Base-by-base conservation (phyloP, 1,139 yeast genomes). In the Magnusiomyces magnusii region DNA sequence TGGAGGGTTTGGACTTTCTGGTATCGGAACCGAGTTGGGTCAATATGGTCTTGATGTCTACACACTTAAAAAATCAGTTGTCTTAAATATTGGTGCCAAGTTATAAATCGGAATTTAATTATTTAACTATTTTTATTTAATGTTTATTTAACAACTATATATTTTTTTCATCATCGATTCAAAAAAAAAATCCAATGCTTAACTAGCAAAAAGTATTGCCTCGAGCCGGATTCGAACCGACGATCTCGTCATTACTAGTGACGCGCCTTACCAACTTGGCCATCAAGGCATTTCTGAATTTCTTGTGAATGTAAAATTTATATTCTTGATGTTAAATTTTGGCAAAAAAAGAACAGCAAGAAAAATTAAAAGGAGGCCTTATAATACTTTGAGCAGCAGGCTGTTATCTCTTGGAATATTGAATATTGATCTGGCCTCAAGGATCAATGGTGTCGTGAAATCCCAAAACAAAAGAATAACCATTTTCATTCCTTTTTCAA, bases 21-120 rank as follows among this genome's bases (percentile, higher is more conserved):
- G 97, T 66, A 80, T 87, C 64, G 96, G 96, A 60, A 82, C 95
- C 71, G 97, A 90, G 75, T 79, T 90, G 66, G 96, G 96, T 60
- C 86, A 86, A 70, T 84, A 85, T 68, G 97, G 96, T 62, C 78
- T 90, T 60, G 78, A 80, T 60, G 80, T 83, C 64, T 90, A 89
- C 75, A 84, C 95, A 44, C 89, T 86, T 70, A 83, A 85, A 60
- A 90, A 90, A 77, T 86, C 95, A 25, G 81, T 88, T 58, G 92
- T 86, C 67, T 82, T 87, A 55, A 68, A 68, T 63, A 55, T 69
- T 52, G 70, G 69, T 53, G 63, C 56, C 57, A 60, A 61, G 57
- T 57, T 66, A 57, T 66, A 64, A 36, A 27, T 21, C 36, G 36
- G 13, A 31, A 7, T 31, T 7, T 31, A 7, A 7, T 31, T 31